Base-by-base conservation (phyloP, 331 rosid genomes). In the Quercus tomentella region DNA sequence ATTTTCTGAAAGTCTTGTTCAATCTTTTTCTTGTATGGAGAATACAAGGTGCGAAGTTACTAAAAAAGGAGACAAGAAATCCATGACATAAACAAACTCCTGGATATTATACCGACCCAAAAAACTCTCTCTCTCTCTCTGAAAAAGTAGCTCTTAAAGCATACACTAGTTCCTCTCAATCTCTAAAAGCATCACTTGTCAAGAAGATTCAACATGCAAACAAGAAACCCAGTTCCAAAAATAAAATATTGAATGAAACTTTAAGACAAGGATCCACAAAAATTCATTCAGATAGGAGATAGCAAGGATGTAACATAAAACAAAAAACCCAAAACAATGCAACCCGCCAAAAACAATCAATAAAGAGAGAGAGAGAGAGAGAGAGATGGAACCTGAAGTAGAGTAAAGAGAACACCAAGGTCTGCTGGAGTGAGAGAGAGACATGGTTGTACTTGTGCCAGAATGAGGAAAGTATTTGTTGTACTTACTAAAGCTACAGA, bases 381-480 rank as follows among this genome's bases (percentile, higher is more conserved):
- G 20, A 20, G 51, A 62, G 54, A 70, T 14, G 41, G 58, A 10
- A 86, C 92, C 92, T 86, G 91, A 79, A 72, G 84, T 25, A 26
- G 87, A 80, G 72, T 76, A 79, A 68, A 70, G 63, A 83, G 83
- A 67, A 51, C 60, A 70, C 49, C 76, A 35, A 69, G 84, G 87
- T 22, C 70, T 79, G 87, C 41, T 51, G 78, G 63, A 68, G 51
- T 58, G 75, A n/a, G 81, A 74, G 78, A 87, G 79, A 73, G 87
- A 78, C 92, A 88, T 88, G 84, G 35, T 63, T 31, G 68, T 76
- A 21, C 22, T 63, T 31, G 68, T 76, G 30, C 28, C 73, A 4
- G 21, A 67, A 77, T 10, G 73, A 43, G 15, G 65, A 18, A 18
- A 68, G 58, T 51, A 18, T 8, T 18, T 28, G 37, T 18, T 7